A percentile compares a stretch with the other conserved stretches of the same genome.
Conservation (phyloP, 805 yeast genomes). For the Starmerella sirachaensis region DNA sequence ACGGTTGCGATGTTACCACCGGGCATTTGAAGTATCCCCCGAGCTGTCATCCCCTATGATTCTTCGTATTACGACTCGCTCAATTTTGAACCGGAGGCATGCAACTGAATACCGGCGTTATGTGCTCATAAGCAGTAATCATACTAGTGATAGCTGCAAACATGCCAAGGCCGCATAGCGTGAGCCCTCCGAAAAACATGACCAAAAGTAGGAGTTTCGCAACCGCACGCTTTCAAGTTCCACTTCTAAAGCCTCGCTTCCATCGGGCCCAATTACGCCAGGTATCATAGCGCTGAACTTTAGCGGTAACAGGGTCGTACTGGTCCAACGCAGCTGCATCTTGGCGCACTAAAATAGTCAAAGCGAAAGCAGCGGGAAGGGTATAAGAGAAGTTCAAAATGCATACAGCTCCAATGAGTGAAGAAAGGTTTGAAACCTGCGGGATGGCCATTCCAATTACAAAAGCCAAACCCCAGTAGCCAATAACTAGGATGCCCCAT, state of each 20-base stretch:
- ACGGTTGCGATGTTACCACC: no score
- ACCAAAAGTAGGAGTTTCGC: conserved; percentile 18
- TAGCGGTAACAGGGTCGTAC: conserved; percentile 15
- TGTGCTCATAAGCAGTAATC: conserved; percentile 11
- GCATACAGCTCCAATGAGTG: conserved; percentile 35
- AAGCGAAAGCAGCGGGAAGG: conserved; percentile 29
- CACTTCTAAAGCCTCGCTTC: conserved; percentile 26
- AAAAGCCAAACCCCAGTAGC: conserved; percentile 37
- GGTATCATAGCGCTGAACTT: conserved; percentile 19
- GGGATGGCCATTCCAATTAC: conserved; percentile 37
- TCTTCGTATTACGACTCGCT: no score
- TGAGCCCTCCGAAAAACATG: conserved; percentile 27
- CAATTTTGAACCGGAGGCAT: no score
- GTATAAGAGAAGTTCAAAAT: conserved; percentile 38
- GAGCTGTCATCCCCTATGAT: no score
- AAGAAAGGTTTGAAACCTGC: conserved; percentile 31
- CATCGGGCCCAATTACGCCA: conserved; percentile 30
- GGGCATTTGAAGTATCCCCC: no score
- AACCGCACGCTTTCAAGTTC: conserved; percentile 21
- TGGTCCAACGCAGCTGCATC: conserved; percentile 14
- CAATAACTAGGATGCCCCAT: conserved; percentile 31
- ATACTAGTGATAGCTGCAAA: conserved; percentile 23
- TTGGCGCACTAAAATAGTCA: conserved; percentile 10
- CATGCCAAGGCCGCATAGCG: conserved; percentile 26
- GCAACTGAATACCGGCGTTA: no score